Evolutionary conservation across 1,284 basidiomycete genomes (phyloP).

Genomic region (Ustilago esculenta): DNA sequence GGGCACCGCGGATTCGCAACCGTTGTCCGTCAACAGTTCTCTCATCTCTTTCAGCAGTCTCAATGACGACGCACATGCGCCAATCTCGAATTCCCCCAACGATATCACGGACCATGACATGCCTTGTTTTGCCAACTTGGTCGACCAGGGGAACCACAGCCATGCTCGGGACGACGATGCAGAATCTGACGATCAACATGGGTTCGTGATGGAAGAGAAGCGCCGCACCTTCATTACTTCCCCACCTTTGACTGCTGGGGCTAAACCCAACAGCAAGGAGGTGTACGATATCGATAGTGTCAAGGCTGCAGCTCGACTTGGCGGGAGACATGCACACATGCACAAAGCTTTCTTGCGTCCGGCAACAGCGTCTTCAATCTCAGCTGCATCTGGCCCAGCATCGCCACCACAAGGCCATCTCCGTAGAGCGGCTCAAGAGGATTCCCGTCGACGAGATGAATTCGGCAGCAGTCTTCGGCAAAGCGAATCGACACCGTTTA

Average conservation of each 20-base stretch:
- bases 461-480: neutral
- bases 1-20: constrained; percentile 2
- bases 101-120: neutral
- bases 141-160: neutral
- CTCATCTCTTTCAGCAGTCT: constrained; percentile 11
- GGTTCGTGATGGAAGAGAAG: constrained; percentile 27
- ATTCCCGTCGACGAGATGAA: constrained; percentile 1
- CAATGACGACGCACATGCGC: neutral
- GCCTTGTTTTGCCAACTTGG: neutral
- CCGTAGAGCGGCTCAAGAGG: neutral
- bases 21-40: constrained; percentile 4
- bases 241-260: constrained; percentile 33
- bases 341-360: constrained; percentile 9
- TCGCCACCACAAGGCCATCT: neutral
- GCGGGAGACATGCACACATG: neutral
- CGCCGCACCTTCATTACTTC: constrained; percentile 31
- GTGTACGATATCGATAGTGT: constrained; percentile 48
- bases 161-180: constrained; percentile 2
- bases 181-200: constrained; percentile 9
- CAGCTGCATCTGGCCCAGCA: neutral
- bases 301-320: constrained; percentile 36
- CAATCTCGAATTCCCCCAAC: too few relatives aligned
- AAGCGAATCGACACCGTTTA: neutral
- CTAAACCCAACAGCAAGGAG: constrained; percentile 22
- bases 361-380: constrained; percentile 20